These are phyloP conservation scores for Prunus mume DNA, from an alignment of 306 rosid genomes.

Conservation along the genomic window DNA sequence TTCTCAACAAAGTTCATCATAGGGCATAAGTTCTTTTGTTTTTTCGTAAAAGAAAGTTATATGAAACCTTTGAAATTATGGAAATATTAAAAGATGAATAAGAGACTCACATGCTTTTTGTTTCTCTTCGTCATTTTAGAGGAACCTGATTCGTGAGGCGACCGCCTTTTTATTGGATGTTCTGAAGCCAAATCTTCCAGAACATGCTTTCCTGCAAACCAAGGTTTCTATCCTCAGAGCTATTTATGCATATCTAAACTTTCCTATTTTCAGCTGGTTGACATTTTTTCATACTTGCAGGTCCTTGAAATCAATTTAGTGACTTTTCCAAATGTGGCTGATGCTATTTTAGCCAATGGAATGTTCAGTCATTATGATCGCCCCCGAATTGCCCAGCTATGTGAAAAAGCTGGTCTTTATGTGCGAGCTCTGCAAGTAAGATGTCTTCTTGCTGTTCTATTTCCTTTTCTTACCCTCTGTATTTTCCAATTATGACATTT, in stretches of 20 bases:
- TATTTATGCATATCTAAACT: neutral
- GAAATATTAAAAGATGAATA: neutral
- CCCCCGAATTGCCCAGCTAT: constrained; percentile 92
- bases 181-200: constrained; percentile 95
- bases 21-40: neutral
- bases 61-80: neutral
- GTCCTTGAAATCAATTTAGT: constrained; percentile 96
- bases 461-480: neutral
- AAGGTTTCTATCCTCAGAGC: constrained; percentile 53
- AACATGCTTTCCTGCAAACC: constrained; percentile 88
- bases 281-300: constrained; percentile 39
- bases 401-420: constrained; percentile 97
- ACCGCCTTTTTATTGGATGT: constrained; percentile 95
- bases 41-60: neutral
- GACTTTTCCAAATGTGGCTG: constrained; percentile 96
- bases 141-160: constrained; percentile 98
- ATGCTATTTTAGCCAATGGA: constrained; percentile 97
- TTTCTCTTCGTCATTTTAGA: constrained; percentile 42
- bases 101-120: neutral
- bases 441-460: constrained; percentile 24
- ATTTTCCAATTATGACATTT: constrained; percentile 1
- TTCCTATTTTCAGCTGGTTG: constrained; percentile 22
- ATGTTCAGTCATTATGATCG: constrained; percentile 99
- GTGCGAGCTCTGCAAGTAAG: constrained; percentile 92
- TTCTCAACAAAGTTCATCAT: neutral